Conservation (phyloP, 2,329 filamentous ascomycete genomes). For the Exophiala alcalophila region DNA sequence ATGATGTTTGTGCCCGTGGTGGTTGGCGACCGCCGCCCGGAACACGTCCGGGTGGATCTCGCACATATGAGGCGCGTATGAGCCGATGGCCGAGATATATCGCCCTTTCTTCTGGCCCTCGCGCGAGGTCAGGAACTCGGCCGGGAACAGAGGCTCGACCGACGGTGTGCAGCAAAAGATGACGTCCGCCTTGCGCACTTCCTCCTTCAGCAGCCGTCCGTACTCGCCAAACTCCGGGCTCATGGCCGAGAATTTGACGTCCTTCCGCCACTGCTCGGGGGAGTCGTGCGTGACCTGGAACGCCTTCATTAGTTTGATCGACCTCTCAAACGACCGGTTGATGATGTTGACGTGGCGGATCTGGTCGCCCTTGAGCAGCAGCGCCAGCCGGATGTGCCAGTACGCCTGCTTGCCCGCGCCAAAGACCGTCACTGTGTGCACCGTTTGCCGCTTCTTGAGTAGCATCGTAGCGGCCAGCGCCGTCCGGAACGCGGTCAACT, state of each 20-base stretch:
- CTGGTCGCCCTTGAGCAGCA: constrained; percentile 63
- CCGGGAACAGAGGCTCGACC: constrained; percentile 70
- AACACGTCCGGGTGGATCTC: constrained; percentile 79
- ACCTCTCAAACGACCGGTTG: constrained; percentile 59
- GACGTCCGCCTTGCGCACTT: constrained; percentile 68
- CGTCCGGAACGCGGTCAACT: constrained; percentile 68
- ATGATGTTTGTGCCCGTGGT: constrained; percentile 37
- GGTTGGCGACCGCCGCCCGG: constrained; percentile 56
- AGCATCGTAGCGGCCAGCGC: constrained; percentile 60
- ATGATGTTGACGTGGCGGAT: constrained; percentile 80
- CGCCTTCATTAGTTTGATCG: constrained; percentile 48
- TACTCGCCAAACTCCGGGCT: constrained; percentile 71
- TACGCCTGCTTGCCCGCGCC: constrained; percentile 87
- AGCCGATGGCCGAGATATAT: constrained; percentile 45
- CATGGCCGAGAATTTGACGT: constrained; percentile 65
- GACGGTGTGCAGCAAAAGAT: constrained; percentile 89
- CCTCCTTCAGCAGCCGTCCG: constrained; percentile 63
- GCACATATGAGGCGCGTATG: constrained; percentile 68
- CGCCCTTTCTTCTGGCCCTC: constrained; percentile 46
- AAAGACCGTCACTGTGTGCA: constrained; percentile 78
- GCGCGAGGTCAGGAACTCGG: constrained; percentile 64
- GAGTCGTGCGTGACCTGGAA: constrained; percentile 51
- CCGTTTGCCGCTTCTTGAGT: constrained; percentile 62
- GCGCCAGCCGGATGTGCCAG: constrained; percentile 85
- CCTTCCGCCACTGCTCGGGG: constrained; percentile 59